These are phyloP conservation scores for Sphaerulina vaccinii DNA, from an alignment of 2,329 filamentous ascomycete species.

Conservation along the genomic window DNA sequence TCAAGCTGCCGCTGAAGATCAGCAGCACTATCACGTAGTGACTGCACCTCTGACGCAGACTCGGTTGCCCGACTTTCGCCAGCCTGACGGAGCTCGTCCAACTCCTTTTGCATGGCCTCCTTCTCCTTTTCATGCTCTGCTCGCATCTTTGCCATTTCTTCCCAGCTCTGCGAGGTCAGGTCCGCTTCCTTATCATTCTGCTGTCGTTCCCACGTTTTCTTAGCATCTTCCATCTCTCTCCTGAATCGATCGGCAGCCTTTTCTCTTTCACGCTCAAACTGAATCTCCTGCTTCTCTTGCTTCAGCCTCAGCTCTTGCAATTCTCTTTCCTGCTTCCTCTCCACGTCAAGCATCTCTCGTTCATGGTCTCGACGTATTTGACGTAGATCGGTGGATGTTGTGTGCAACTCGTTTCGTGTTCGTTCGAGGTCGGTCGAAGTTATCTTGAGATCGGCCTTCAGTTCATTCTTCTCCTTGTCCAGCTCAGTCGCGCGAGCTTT, in stretches of 20 bases:
- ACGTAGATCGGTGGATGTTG: slow-evolving; percentile 34
- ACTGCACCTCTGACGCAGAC: slow-evolving; percentile 51
- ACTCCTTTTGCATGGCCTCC: slow-evolving; percentile 58
- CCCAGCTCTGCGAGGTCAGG: slow-evolving; percentile 61
- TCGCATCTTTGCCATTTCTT: slow-evolving; percentile 65
- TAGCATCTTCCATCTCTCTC: slow-evolving; percentile 50
- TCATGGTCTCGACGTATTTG: slow-evolving; percentile 37
- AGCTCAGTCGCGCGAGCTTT: slow-evolving; percentile 58
- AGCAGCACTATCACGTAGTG: slow-evolving; percentile 29
- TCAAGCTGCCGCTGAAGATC: slow-evolving; percentile 29
- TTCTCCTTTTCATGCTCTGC: slow-evolving; percentile 64
- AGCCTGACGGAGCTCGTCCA: slow-evolving; percentile 51
- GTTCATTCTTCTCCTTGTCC: slow-evolving; percentile 37
- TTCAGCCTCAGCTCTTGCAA: slow-evolving; percentile 28
- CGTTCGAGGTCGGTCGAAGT: slow-evolving; percentile 65
- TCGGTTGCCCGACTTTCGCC: slow-evolving; percentile 56
- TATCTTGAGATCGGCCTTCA: slow-evolving; percentile 53
- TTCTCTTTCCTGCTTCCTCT: slow-evolving; percentile 32
- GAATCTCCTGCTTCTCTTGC: slow-evolving; percentile 32
- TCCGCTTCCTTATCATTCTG: slow-evolving; percentile 57
- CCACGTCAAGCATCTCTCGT: slow-evolving; percentile 33
- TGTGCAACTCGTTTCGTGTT: slow-evolving; percentile 35
- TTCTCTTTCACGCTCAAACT: slow-evolving; percentile 44
- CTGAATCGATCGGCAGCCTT: slow-evolving; percentile 57
- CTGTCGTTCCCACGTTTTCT: slow-evolving; percentile 43